A percentile compares a stretch with the other conserved stretches of the same genome.
Conservation (phyloP, 257 asterid genomes). For the Salvia hispanica region DNA sequence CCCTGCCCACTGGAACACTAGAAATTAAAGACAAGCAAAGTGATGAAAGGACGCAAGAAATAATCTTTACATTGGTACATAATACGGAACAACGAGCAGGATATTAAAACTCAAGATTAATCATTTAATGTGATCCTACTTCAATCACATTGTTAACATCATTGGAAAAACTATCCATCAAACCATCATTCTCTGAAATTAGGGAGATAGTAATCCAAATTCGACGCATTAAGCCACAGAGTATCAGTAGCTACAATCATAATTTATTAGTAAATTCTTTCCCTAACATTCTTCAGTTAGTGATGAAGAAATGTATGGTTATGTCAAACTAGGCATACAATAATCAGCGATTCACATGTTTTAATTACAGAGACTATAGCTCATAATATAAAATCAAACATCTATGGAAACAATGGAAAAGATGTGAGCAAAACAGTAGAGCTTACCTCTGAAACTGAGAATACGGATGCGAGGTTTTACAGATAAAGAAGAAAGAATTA, state of each 20-base stretch:
- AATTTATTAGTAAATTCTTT: too few species aligned
- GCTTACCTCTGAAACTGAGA: not conserved
- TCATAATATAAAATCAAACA: too few species aligned
- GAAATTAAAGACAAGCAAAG: not conserved
- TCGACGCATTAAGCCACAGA: not conserved
- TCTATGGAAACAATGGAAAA: too few species aligned
- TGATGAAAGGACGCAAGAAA: not conserved
- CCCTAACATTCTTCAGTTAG: not conserved
- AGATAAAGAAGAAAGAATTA: not conserved
- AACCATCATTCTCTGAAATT: not conserved
- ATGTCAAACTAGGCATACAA: not conserved
- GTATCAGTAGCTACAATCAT: not conserved
- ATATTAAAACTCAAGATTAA: not conserved
- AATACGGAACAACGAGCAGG: not conserved
- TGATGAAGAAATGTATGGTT: not conserved
- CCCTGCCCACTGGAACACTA: constrained; percentile 17
- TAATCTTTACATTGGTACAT: not conserved
- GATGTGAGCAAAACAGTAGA: not conserved
- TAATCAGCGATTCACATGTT: too few species aligned
- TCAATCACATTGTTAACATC: too few species aligned
- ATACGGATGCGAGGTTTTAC: not conserved
- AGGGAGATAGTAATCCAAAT: not conserved
- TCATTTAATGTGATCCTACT: too few species aligned
- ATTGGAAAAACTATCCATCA: too few species aligned
- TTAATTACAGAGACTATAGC: too few species aligned